Base-by-base conservation (phyloP, 2,329 filamentous ascomycete species). In the Nothopassalora personata region DNA sequence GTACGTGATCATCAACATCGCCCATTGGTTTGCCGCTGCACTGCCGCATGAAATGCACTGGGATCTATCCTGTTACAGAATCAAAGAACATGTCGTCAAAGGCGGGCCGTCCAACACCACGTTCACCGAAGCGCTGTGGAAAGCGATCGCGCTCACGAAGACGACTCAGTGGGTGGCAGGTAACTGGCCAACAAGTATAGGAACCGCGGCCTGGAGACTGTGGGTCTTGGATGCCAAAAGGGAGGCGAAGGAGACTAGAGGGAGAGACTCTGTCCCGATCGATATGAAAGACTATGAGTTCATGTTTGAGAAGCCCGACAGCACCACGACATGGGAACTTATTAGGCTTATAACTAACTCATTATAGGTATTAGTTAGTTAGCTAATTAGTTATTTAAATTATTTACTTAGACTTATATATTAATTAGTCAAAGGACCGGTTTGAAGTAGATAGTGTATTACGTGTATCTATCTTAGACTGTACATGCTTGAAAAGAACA, bases 11-110 rank as follows among this genome's bases (percentile, higher is more conserved):
- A 75, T 81, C 39, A 80, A 80, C 54, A 74, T 77, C 1, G 73
- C 73, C 8, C 80, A 82, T 64, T 82, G 80, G 79, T 74, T 78
- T 18, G 78, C 79, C 1, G 80, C 80, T 46, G 79, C 79, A 13
- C 65, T 81, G 18, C 79, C 78, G 1, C 67, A 70, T 15, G 73
- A 75, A 33, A 62, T 74, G 13, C 78, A 81, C 59, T 82, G 79
- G 79, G 77, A 81, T 59, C 74, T 76, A 0, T 71, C 72, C 4
- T 75, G 74, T 54, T 80, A 79, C 62, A 61, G 68, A 3, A 72
- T 81, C n/a, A 67, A 66, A 10, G 68, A 72, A 36, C 68, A 78
- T 49, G 71, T 72, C 3, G 64, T 75, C 18, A 70, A 71, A 57
- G 62, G 67, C 4, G 66, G 63, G 4, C 61, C 62, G 1, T 50